Evolutionary conservation across 2,329 filamentous ascomycete species (phyloP).

Genomic region (Cladosporium cucumerinum): DNA sequence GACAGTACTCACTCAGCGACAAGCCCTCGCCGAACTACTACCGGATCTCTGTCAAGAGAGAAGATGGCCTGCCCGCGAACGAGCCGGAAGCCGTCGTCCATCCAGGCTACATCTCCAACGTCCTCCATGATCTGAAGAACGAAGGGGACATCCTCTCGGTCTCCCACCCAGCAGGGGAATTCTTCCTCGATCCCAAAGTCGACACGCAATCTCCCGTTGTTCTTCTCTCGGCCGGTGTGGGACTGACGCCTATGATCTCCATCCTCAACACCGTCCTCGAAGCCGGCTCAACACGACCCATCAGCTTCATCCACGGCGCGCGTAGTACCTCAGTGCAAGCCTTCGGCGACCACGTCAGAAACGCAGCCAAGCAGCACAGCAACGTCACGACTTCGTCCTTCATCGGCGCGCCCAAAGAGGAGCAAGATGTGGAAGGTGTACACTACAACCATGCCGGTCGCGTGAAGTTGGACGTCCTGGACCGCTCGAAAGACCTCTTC

Average conservation of each 20-base stretch:
- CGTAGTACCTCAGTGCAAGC: conserved; percentile 51
- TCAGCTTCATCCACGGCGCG: conserved; percentile 64
- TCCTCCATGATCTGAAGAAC: conserved; percentile 60
- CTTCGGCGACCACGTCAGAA: conserved; percentile 52
- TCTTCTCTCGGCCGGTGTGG: conserved; percentile 66
- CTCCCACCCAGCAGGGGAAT: conserved; percentile 62
- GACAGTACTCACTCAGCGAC: conserved; percentile 72
- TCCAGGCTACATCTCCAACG: conserved; percentile 66
- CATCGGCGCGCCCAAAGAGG: conserved; percentile 48
- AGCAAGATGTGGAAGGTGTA: conserved; percentile 47
- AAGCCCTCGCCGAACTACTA: conserved; percentile 60
- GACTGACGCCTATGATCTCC: conserved; percentile 62
- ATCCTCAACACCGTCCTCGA: conserved; percentile 58
- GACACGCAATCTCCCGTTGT: conserved; percentile 55
- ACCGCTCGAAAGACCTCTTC: conserved; percentile 53
- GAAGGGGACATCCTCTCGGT: conserved; percentile 63
- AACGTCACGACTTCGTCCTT: conserved; percentile 58
- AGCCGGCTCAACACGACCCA: conserved; percentile 41
- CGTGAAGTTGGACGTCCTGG: conserved; percentile 57
- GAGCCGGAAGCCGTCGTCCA: conserved; percentile 49
- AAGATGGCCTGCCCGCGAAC: conserved; percentile 51
- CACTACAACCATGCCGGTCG: conserved; percentile 60
- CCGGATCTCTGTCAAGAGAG: conserved; percentile 68
- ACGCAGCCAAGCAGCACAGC: conserved; percentile 42
- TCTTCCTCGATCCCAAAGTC: conserved; percentile 55